Evolutionary conservation across 75 land plant genomes (phyloP).

Genomic region (Isoetes taiwanensis): DNA sequence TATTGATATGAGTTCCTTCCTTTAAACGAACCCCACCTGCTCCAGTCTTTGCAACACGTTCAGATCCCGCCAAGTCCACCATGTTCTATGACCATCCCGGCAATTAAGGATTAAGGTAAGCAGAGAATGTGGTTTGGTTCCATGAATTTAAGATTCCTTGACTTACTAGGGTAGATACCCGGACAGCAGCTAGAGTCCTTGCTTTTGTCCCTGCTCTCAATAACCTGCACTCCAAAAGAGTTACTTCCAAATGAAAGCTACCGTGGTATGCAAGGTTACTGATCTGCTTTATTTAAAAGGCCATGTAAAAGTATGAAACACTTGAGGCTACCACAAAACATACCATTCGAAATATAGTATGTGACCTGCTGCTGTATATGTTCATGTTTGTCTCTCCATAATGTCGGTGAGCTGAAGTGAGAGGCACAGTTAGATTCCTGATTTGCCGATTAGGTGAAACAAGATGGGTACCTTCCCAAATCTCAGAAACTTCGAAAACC

Average conservation of each 20-base stretch:
- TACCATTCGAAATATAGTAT: constrained; percentile 98
- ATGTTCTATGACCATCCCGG: constrained; percentile 42
- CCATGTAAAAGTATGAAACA: neutral
- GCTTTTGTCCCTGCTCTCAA: constrained; percentile 82
- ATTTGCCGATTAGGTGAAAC: no score
- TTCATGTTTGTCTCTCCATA: constrained; percentile 98
- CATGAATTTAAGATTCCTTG: neutral
- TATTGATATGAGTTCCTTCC: constrained; percentile 94
- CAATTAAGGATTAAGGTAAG: neutral
- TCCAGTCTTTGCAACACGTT: constrained; percentile 96
- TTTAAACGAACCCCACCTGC: constrained; percentile 94
- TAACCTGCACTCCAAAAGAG: constrained; percentile 41
- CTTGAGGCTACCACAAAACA: neutral
- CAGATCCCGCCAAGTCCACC: constrained; percentile 98
- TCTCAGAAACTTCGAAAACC: constrained; percentile 59
- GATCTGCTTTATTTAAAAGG: no score
- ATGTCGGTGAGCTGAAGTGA: constrained; percentile 65
- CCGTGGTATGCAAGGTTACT: neutral
- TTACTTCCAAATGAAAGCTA: neutral
- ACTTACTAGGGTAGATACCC: constrained; percentile 90
- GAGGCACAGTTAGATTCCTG: neutral
- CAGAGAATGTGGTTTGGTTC: neutral
- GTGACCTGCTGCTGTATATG: constrained; percentile 87
- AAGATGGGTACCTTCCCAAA: constrained; percentile 96
- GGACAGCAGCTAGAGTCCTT: constrained; percentile 64